Percentiles rank a stretch among this genome's conserved stretches.
Conservation (phyloP, 768 basidiomycete species). For the Amanita rubescens region DNA sequence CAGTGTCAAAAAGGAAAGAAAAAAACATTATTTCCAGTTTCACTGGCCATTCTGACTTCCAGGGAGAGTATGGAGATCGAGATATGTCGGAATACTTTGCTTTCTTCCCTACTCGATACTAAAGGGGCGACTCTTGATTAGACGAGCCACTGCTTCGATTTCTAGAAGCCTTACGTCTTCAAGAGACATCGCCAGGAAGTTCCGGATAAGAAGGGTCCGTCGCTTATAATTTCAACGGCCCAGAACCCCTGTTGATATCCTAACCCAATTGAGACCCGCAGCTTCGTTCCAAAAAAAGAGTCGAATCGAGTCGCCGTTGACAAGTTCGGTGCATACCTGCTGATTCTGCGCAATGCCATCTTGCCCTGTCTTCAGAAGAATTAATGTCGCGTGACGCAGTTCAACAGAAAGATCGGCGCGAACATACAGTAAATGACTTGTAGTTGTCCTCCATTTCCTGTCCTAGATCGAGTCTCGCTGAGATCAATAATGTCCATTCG, state of each 20-base stretch:
- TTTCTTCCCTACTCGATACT: constrained; percentile 83
- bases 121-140: constrained; percentile 32
- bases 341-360: constrained; percentile 29
- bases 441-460: constrained; percentile 75
- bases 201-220: constrained; percentile 76
- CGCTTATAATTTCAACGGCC: constrained; percentile 71
- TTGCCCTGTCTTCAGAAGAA: constrained; percentile 26
- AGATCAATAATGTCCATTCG: constrained; percentile 68
- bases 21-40: constrained; percentile 10
- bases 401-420: background rate
- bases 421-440: constrained; percentile 71
- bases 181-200: constrained; percentile 65
- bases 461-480: constrained; percentile 60
- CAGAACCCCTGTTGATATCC: constrained; percentile 84
- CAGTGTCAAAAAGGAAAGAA: constrained; percentile 8
- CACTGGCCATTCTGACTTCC: constrained; percentile 80
- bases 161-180: constrained; percentile 28
- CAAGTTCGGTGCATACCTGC: constrained; percentile 19
- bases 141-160: background rate
- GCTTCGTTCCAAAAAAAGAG: constrained; percentile 55
- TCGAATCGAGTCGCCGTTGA: background rate
- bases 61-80: constrained; percentile 69
- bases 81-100: constrained; percentile 83
- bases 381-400: background rate
- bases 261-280: constrained; percentile 83